Conservation (phyloP, 345 rosid genomes). For the Populus pruinosa region DNA sequence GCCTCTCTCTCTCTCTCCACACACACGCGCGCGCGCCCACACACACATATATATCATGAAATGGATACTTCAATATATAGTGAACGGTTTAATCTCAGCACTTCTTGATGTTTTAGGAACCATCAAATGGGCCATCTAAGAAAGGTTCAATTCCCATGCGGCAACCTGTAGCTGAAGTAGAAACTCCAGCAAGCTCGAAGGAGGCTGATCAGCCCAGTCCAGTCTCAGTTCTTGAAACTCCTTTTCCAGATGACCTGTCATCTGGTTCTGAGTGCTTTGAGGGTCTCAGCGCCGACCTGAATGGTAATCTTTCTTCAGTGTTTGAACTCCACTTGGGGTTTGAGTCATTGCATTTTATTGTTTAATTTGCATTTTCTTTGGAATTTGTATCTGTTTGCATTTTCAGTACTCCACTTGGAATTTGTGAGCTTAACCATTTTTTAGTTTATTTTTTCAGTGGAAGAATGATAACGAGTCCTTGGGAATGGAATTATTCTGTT, state of each 20-base stretch:
- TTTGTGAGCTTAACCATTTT: neutral
- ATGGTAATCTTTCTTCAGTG: constrained; percentile 47
- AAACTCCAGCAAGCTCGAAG: constrained; percentile 55
- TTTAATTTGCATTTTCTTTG: neutral
- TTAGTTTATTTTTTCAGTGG: neutral
- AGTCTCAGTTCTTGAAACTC: constrained; percentile 79
- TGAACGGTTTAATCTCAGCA: neutral
- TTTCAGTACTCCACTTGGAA: neutral
- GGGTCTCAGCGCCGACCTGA: constrained; percentile 84
- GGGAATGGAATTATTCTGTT: neutral
- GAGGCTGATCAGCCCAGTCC: constrained; percentile 98
- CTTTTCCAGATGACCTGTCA: constrained; percentile 68
- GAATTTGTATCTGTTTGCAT: neutral
- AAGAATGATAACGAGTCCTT: neutral
- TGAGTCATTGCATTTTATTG: neutral
- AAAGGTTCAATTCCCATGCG: constrained; percentile 27
- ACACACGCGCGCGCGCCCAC: too few relatives aligned
- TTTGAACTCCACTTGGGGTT: neutral
- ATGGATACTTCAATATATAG: neutral
- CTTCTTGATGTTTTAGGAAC: constrained; percentile 48
- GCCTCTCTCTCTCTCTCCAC: too few relatives aligned
- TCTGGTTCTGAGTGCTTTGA: constrained; percentile 92
- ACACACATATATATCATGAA: neutral
- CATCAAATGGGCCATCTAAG: constrained; percentile 34
- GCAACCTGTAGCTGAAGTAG: constrained; percentile 41